phyloP scores from a whole-genome alignment of 2,329 filamentous ascomycete genomes.

The Grosmannia huntii region DNA sequence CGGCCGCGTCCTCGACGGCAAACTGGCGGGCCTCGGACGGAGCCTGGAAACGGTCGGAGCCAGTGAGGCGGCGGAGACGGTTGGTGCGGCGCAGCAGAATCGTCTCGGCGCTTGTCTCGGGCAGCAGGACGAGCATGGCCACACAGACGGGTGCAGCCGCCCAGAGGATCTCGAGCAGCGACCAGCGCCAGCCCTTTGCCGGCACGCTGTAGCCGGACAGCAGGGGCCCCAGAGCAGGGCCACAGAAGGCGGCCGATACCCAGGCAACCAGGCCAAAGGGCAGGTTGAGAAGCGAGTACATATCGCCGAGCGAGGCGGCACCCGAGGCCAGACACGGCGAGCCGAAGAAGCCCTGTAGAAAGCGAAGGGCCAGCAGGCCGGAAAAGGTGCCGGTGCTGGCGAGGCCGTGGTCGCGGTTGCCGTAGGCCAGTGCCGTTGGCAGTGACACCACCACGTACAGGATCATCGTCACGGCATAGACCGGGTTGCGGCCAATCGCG shows the following conservation, averaged over 20 bases:
- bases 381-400: slow-evolving; percentile 30
- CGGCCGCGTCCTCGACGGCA: not conserved
- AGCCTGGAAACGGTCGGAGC: slow-evolving; percentile 41
- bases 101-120: slow-evolving; percentile 24
- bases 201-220: slow-evolving; percentile 20
- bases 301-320: slow-evolving; percentile 51
- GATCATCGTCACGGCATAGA: slow-evolving; percentile 12
- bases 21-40: slow-evolving; percentile 45
- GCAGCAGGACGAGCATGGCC: slow-evolving; percentile 22
- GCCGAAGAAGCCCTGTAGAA: slow-evolving; percentile 52
- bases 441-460: slow-evolving; percentile 25
- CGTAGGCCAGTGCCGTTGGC: slow-evolving; percentile 21
- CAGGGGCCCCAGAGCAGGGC: slow-evolving; percentile 44
- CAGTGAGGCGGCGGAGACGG: slow-evolving; percentile 39
- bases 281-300: slow-evolving; percentile 40
- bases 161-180: slow-evolving; percentile 20
- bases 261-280: slow-evolving; percentile 75
- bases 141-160: slow-evolving; percentile 28
- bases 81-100: slow-evolving; percentile 43
- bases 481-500: slow-evolving; percentile 27
- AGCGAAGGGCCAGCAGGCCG: slow-evolving; percentile 54
- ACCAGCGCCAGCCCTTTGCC: slow-evolving; percentile 22
- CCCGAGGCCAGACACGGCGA: slow-evolving; percentile 50
- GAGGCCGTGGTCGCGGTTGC: slow-evolving; percentile 6
- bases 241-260: slow-evolving; percentile 36